Percentiles rank a stretch among this genome's conserved stretches.
These are phyloP conservation scores for Diplodia intermedia DNA, from an alignment of 2,329 filamentous ascomycete genomes.

Conservation along the genomic window DNA sequence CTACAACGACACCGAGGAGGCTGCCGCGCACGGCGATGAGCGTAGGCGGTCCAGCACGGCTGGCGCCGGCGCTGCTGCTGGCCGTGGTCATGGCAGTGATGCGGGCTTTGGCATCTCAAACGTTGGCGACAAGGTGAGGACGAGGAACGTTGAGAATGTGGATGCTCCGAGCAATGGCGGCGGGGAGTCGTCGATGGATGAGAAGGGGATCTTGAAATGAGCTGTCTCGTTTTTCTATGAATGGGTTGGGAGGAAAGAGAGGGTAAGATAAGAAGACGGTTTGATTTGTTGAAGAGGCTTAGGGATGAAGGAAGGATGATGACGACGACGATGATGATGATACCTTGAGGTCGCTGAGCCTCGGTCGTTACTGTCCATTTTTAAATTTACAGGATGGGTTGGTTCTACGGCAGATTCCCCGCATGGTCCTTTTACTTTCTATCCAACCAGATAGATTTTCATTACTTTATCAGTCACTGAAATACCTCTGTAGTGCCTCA, in stretches of 20 bases:
- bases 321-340: not conserved
- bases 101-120: conserved; percentile 20
- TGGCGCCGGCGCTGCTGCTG: not conserved
- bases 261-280: not conserved
- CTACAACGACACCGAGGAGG: conserved; percentile 54
- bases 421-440: too few species aligned
- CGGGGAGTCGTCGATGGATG: not conserved
- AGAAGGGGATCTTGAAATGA: conserved; percentile 10
- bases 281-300: not conserved
- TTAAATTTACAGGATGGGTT: not conserved
- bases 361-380: not conserved
- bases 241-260: not conserved
- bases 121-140: conserved; percentile 25
- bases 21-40: conserved; percentile 3
- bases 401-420: too few species aligned
- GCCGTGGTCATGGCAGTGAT: not conserved
- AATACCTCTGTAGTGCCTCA: too few species aligned
- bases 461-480: too few species aligned
- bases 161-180: not conserved
- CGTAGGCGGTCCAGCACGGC: not conserved
- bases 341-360: not conserved
- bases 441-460: too few species aligned
- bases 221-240: not conserved
- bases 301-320: too few species aligned
- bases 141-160: conserved; percentile 28